phyloP scores from a whole-genome alignment of 1,284 basidiomycete species.

The Sphagnurus paluster region DNA sequence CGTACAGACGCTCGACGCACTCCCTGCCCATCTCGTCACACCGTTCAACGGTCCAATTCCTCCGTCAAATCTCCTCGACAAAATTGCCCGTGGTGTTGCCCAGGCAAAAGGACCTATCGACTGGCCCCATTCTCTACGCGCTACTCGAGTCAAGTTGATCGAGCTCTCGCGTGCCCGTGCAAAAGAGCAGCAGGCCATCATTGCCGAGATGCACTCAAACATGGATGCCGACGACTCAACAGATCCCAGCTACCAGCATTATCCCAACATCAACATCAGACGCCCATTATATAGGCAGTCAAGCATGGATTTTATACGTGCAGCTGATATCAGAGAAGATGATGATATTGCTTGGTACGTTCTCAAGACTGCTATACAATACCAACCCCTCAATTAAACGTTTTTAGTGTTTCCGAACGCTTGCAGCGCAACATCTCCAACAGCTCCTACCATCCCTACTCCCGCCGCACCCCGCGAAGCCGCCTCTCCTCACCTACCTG shows the following conservation, averaged over 20 bases:
- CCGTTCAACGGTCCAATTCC: conserved; percentile 80
- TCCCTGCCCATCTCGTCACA: conserved; percentile 78
- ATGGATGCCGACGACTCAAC: conserved; percentile 36
- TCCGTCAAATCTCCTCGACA: conserved; percentile 80
- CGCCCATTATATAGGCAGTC: conserved; percentile 75
- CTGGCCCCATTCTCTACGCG: conserved; percentile 78
- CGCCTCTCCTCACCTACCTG: conserved; percentile 40
- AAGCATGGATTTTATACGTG: conserved; percentile 80
- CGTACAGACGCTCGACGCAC: conserved; percentile 71
- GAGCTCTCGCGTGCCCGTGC: conserved; percentile 66
- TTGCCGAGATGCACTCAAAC: conserved; percentile 29
- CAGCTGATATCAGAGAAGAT: conserved; percentile 47
- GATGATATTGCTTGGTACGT: conserved; percentile 63
- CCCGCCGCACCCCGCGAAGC: conserved; percentile 39
- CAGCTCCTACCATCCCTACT: conserved; percentile 60
- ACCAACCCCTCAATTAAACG: conserved; percentile 11
- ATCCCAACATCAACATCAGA: conserved; percentile 29
- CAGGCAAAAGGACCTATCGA: conserved; percentile 69
- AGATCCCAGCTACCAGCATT: conserved; percentile 25
- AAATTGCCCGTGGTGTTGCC: conserved; percentile 72
- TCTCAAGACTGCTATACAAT: conserved; percentile 13
- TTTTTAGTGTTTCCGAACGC: conserved; percentile 62
- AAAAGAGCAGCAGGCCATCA: conserved; percentile 46
- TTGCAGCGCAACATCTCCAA: conserved; percentile 60
- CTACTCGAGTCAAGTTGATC: conserved; percentile 76